Base-by-base conservation (phyloP, 306 rosid genomes). In the Gillenia trifoliata region DNA sequence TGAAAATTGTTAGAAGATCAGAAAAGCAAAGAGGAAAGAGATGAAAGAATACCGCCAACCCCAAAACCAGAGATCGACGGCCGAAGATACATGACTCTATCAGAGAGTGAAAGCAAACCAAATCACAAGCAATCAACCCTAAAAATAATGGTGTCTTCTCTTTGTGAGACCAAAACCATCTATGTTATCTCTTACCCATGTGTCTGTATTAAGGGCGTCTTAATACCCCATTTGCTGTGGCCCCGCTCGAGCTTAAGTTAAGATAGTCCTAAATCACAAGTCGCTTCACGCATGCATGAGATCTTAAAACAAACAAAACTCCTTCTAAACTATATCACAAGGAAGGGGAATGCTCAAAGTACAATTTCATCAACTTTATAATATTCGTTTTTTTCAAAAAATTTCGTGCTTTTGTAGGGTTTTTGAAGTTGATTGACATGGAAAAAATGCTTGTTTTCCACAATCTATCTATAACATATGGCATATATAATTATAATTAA, bases 101-200 rank as follows among this genome's bases (percentile, higher is more conserved):
- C 25, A 55, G 61, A 26, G 33, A 59, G 15, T 26, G 66, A 29
- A 61, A 61, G 36, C 66, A 61, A 13, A 60, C 28, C 65, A 60
- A 60, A 60, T 60, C 10, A 60, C 20, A 10, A 60, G 30, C 34
- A 26, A n/a, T 16, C 66, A 13, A 3, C 66, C 66, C 66, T 8
- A 61, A 29, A 60, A 61, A 61, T 61, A 61, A 61, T 61, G 66
- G 22, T 61, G 66, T 61, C 66, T 28, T 28, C 66, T 61, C 66
- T 61, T 29, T 61, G 66, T 28, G 66, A 61, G 66, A 61, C 66
- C 20, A 61, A 29, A 16, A 29, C 36, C 7, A 28, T 61, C 38
- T 25, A 23, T 29, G 20, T 29, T 61, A 29, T 61, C 66, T 61
- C 36, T 6, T 13, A 61, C 3, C 36, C 38, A 61, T 29, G 66